phyloP scores from a whole-genome alignment of 1,139 yeast species.

The Yamadazyma aaseri region DNA sequence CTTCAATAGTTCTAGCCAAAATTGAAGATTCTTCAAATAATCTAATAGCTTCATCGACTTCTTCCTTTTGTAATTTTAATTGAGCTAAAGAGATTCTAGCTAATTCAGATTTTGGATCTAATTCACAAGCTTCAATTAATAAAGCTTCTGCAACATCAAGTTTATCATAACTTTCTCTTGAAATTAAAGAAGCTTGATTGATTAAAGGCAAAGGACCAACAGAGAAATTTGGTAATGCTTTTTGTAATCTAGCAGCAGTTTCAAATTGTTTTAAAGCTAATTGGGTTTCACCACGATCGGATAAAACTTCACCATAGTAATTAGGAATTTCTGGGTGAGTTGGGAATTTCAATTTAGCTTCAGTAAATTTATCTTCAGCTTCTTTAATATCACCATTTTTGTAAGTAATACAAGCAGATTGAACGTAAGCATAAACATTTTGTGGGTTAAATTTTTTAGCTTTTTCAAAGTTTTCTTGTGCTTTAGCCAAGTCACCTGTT shows the following conservation, averaged over 20 bases:
- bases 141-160: constrained; percentile 64
- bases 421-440: constrained; percentile 85
- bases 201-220: constrained; percentile 90
- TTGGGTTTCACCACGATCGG: constrained; percentile 72
- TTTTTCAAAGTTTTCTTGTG: constrained; percentile 72
- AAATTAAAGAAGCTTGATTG: constrained; percentile 79
- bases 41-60: constrained; percentile 76
- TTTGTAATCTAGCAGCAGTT: constrained; percentile 79
- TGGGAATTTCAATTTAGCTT: constrained; percentile 77
- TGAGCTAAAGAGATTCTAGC: constrained; percentile 92
- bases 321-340: constrained; percentile 90
- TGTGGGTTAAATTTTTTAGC: constrained; percentile 72
- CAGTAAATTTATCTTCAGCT: constrained; percentile 68
- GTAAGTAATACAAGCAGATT: constrained; percentile 89
- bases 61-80: constrained; percentile 78
- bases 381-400: constrained; percentile 65
- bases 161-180: constrained; percentile 55
- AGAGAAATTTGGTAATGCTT: constrained; percentile 55
- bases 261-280: constrained; percentile 86
- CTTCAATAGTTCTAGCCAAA: constrained; percentile 80
- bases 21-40: constrained; percentile 81
- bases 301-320: constrained; percentile 91
- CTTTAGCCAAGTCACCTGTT: constrained; percentile 70
- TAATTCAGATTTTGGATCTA: constrained; percentile 86
- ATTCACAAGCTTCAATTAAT: constrained; percentile 72